Evolutionary conservation across 176 grass and related monocot genomes (phyloP).

Genomic region (Oryza nivara): DNA sequence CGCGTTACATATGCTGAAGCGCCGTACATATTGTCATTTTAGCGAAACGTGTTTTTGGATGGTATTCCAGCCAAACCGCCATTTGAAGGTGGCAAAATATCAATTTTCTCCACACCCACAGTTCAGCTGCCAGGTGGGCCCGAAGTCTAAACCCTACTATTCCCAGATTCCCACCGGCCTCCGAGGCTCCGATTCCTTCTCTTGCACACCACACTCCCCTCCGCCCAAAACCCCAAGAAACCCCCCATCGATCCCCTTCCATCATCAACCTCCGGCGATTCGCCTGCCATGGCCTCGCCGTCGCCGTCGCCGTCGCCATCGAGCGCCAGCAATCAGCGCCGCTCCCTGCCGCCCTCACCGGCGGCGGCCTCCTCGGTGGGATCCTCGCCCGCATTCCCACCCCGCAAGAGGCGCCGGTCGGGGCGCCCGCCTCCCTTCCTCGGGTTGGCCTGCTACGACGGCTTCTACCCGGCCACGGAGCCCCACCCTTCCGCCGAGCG

Average conservation of each 20-base stretch:
- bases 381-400: not conserved
- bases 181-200: no score
- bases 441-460: not conserved
- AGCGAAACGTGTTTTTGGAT: no score
- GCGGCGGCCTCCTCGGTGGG: not conserved
- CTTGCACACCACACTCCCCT: no score
- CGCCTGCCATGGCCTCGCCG: not conserved
- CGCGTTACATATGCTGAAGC: no score
- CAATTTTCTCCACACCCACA: no score
- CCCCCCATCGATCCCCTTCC: not conserved
- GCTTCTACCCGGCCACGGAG: not conserved
- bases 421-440: not conserved
- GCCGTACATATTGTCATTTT: no score
- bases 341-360: not conserved
- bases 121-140: no score
- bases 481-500: not conserved
- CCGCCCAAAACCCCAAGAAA: not conserved
- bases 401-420: not conserved
- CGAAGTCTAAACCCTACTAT: no score
- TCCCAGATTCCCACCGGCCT: no score
- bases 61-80: no score
- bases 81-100: no score
- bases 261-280: not conserved
- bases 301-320: no score
- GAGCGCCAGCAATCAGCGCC: not conserved